A percentile compares a stretch with the other conserved stretches of the same genome.
Evolutionary conservation across 176 grass and related monocot species (phyloP).

Genomic region (Typha latifolia): DNA sequence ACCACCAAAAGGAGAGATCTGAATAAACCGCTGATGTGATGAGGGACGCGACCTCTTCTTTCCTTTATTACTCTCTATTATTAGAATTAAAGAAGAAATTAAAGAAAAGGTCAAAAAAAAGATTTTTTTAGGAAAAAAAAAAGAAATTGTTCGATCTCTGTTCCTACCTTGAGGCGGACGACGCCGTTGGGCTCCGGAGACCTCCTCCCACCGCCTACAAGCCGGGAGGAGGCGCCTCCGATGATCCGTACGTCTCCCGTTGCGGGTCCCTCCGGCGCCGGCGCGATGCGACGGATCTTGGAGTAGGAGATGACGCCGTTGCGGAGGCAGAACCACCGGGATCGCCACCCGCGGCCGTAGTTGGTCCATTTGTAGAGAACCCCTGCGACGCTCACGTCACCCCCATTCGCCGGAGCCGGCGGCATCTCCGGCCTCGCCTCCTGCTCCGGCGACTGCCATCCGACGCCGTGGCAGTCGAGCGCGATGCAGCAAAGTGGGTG

Average conservation of each 20-base stretch:
- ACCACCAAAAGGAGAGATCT: background rate
- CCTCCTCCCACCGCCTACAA: background rate
- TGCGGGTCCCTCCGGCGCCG: constrained; percentile 1
- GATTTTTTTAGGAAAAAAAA: background rate
- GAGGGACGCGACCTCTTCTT: too few relatives aligned
- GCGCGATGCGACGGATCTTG: constrained; percentile 42
- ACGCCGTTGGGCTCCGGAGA: constrained; percentile 13
- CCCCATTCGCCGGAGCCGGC: background rate
- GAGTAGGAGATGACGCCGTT: constrained; percentile 73
- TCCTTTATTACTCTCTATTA: background rate
- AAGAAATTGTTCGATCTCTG: constrained; percentile 7
- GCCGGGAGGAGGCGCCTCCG: constrained; percentile 32
- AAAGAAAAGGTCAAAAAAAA: background rate
- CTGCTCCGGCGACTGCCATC: constrained; percentile 4
- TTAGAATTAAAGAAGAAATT: constrained; percentile 3
- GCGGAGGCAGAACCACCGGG: constrained; percentile 67
- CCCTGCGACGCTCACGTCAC: constrained; percentile 39
- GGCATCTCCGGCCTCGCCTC: constrained; percentile 14
- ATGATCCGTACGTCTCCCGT: constrained; percentile 42
- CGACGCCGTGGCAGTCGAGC: constrained; percentile 15
- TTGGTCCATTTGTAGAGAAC: constrained; percentile 81
- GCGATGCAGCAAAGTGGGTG: constrained; percentile 66
- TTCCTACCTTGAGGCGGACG: constrained; percentile 21
- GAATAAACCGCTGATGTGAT: too few relatives aligned
- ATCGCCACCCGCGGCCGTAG: constrained; percentile 71